Conservation (phyloP, 805 yeast genomes). For the Pichia pseudocactophila region DNA sequence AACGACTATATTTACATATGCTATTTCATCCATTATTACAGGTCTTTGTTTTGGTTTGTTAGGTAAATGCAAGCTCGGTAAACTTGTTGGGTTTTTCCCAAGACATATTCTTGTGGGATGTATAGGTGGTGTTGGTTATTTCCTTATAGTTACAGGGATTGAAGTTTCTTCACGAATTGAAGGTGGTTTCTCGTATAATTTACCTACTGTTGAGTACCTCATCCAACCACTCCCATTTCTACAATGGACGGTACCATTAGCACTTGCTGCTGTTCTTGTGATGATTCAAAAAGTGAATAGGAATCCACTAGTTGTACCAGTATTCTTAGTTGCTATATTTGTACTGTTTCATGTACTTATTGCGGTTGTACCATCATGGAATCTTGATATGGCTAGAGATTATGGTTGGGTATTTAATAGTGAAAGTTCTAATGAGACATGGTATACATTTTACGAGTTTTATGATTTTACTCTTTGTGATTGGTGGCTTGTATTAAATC, state of each 20-base stretch:
- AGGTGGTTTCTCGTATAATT: conserved; percentile 59
- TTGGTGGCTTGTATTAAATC: conserved; percentile 58
- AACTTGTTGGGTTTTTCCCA: conserved; percentile 90
- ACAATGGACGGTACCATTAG: conserved; percentile 66
- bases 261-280: conserved; percentile 52
- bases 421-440: conserved; percentile 60
- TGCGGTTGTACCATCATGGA: conserved; percentile 55
- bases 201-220: conserved; percentile 43
- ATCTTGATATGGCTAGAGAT: conserved; percentile 51
- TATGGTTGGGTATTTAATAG: conserved; percentile 80
- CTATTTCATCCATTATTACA: conserved; percentile 74
- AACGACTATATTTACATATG: conserved; percentile 82
- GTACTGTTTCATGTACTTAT: conserved; percentile 60
- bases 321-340: conserved; percentile 68
- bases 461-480: conserved; percentile 67
- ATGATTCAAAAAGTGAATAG: conserved; percentile 49
- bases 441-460: conserved; percentile 77
- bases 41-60: conserved; percentile 70
- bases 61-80: conserved; percentile 76
- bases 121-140: conserved; percentile 97
- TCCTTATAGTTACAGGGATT: conserved; percentile 79
- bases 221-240: conserved; percentile 37
- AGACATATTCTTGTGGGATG: conserved; percentile 94
- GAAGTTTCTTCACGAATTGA: conserved; percentile 83
- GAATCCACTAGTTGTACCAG: conserved; percentile 69